Evolutionary conservation across 2,329 filamentous ascomycete genomes (phyloP).

Genomic region (Ophiobolus disseminans): DNA sequence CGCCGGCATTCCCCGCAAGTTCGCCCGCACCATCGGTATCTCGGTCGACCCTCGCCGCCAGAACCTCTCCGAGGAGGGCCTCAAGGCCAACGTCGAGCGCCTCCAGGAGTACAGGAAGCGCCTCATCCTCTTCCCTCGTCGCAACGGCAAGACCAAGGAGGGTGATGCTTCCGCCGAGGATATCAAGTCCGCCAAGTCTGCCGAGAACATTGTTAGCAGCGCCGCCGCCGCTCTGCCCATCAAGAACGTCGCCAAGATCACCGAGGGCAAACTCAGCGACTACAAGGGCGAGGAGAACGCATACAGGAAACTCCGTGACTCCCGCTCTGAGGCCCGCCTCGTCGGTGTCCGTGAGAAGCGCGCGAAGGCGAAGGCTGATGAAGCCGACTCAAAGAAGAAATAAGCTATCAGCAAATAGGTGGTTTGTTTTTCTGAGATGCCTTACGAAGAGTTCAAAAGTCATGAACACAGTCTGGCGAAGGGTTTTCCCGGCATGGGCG

Average conservation of each 20-base stretch:
- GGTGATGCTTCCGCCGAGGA: slow-evolving; percentile 86
- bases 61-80: slow-evolving; percentile 96
- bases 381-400: slow-evolving; percentile 81
- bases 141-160: slow-evolving; percentile 89
- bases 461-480: slow-evolving; percentile 36
- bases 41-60: slow-evolving; percentile 92
- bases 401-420: slow-evolving; percentile 55
- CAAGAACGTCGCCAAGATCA: slow-evolving; percentile 73
- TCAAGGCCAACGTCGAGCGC: slow-evolving; percentile 93
- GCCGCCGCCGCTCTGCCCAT: slow-evolving; percentile 73
- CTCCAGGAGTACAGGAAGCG: slow-evolving; percentile 97
- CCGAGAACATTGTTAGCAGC: slow-evolving; percentile 60
- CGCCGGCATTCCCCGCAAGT: slow-evolving; percentile 92
- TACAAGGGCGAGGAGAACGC: slow-evolving; percentile 79
- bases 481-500: slow-evolving; percentile 46
- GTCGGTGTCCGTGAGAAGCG: slow-evolving; percentile 92
- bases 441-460: slow-evolving; percentile 42
- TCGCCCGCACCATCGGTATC: slow-evolving; percentile 96
- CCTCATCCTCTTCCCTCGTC: slow-evolving; percentile 97
- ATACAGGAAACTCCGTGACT: slow-evolving; percentile 83
- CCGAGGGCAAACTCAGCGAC: slow-evolving; percentile 79
- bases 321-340: slow-evolving; percentile 82
- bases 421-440: slow-evolving; percentile 34
- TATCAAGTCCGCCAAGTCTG: slow-evolving; percentile 71
- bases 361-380: slow-evolving; percentile 84